These are phyloP conservation scores for Pythium grandisporangium DNA, from an alignment of 352 stramenopile species.

Conservation along the genomic window DNA sequence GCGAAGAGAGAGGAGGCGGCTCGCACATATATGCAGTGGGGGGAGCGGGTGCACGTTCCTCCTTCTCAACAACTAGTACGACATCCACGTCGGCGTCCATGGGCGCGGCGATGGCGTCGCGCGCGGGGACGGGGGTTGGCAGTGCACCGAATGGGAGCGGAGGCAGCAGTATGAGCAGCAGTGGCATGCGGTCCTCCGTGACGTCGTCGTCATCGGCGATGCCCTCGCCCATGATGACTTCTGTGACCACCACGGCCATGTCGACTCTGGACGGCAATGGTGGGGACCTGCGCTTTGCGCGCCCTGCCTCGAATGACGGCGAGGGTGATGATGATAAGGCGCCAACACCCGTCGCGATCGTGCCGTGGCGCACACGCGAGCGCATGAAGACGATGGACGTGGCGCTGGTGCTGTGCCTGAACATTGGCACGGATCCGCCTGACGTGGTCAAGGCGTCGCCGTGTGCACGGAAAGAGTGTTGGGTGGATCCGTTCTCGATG, in stretches of 20 bases:
- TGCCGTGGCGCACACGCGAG: slow-evolving; percentile 80
- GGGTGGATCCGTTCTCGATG: slow-evolving; percentile 95
- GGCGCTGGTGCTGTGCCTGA: slow-evolving; percentile 95
- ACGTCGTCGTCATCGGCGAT: too few relatives aligned
- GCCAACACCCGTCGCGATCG: slow-evolving; percentile 30
- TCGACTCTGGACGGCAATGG: slow-evolving; percentile 15
- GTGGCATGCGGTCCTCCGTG: too few relatives aligned
- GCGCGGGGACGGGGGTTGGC: too few relatives aligned
- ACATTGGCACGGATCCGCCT: slow-evolving; percentile 97
- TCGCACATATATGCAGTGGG: too few relatives aligned
- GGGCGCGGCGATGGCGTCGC: too few relatives aligned
- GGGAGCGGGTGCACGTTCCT: too few relatives aligned
- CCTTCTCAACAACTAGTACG: too few relatives aligned
- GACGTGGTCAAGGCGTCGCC: slow-evolving; percentile 95
- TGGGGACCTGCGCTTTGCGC: slow-evolving; percentile 59
- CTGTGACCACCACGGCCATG: too few relatives aligned
- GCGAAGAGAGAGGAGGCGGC: too few relatives aligned
- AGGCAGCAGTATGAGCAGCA: too few relatives aligned
- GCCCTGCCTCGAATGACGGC: slow-evolving; percentile 24
- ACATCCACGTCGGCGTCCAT: too few relatives aligned
- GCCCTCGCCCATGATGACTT: slow-evolving; percentile 8
- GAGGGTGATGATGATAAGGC: slow-evolving; percentile 10
- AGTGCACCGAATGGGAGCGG: too few relatives aligned
- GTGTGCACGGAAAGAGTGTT: slow-evolving; percentile 96
- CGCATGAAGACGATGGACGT: slow-evolving; percentile 92